These are phyloP conservation scores for Colletotrichum cereale DNA, from an alignment of 2,329 filamentous ascomycete genomes.

Conservation along the genomic window DNA sequence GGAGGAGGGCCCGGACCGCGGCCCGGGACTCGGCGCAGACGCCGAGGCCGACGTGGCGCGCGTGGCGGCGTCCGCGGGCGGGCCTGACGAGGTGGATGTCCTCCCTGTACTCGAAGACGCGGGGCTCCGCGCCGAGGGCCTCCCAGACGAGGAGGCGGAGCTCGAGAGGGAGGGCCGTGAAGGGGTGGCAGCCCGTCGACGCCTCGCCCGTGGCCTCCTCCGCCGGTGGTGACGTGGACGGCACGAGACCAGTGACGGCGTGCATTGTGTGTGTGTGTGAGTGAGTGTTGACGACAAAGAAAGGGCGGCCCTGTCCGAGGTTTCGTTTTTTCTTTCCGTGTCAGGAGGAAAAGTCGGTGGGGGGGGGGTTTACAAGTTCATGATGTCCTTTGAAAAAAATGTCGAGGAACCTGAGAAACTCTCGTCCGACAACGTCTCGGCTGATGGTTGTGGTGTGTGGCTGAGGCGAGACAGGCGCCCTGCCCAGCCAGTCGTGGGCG, in stretches of 20 bases:
- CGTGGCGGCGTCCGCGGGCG: slow-evolving; percentile 27
- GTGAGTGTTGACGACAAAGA: neutral
- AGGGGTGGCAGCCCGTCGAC: slow-evolving; percentile 12
- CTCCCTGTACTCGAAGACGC: slow-evolving; percentile 32
- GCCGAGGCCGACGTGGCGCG: slow-evolving; percentile 23
- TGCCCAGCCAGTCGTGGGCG: too few relatives aligned
- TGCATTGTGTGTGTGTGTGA: neutral
- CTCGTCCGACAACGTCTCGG: neutral
- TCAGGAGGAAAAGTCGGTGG: neutral
- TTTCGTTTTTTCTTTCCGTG: neutral
- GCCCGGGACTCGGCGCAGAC: slow-evolving; percentile 26
- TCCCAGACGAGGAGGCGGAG: slow-evolving; percentile 37
- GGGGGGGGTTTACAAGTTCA: too few relatives aligned
- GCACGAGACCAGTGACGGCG: neutral
- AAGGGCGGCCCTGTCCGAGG: neutral
- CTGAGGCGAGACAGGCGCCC: neutral
- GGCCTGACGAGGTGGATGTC: slow-evolving; percentile 28
- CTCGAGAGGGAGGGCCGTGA: slow-evolving; percentile 31
- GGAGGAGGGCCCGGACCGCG: slow-evolving; percentile 11
- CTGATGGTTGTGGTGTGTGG: neutral
- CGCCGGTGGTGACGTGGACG: neutral
- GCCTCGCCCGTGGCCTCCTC: neutral
- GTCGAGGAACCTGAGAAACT: too few relatives aligned
- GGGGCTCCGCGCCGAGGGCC: slow-evolving; percentile 3
- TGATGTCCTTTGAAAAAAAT: too few relatives aligned